These are phyloP conservation scores for Globisporangium acanthophoron DNA, from an alignment of 352 stramenopile genomes.

Conservation along the genomic window DNA sequence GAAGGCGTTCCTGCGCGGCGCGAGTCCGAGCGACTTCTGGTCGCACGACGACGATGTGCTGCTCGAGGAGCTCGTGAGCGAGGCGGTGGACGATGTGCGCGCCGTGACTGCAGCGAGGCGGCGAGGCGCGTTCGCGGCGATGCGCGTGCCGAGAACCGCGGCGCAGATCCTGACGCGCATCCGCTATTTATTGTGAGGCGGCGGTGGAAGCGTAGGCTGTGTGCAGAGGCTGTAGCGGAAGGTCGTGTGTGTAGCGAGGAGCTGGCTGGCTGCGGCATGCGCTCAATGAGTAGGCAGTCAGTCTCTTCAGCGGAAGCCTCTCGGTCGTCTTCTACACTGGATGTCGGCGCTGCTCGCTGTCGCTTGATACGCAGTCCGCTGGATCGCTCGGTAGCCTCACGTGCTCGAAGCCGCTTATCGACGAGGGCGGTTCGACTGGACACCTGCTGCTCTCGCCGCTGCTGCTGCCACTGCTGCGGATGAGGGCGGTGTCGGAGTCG, in stretches of 20 bases:
- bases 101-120: constrained; percentile 21
- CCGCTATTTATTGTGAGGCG: constrained; percentile 51
- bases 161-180: constrained; percentile 48
- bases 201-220: not conserved
- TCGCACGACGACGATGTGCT: constrained; percentile 42
- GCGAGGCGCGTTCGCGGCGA: constrained; percentile 28
- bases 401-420: too few relatives aligned
- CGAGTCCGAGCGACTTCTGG: constrained; percentile 33
- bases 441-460: not conserved
- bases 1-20: constrained; percentile 28
- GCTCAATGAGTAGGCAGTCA: not conserved
- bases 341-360: not conserved
- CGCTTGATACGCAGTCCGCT: not conserved
- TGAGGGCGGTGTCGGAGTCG: not conserved
- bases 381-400: not conserved
- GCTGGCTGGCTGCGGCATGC: not conserved
- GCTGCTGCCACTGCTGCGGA: not conserved
- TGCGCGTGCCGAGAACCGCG: constrained; percentile 27
- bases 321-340: not conserved
- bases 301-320: not conserved
- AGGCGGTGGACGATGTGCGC: not conserved
- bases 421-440: too few relatives aligned
- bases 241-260: not conserved
- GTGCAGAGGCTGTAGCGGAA: not conserved
- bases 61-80: constrained; percentile 23